Percentiles rank a stretch among this genome's conserved stretches.
phyloP scores from a whole-genome alignment of 495 filamentous ascomycete species.

The Penicillium crystallinum region DNA sequence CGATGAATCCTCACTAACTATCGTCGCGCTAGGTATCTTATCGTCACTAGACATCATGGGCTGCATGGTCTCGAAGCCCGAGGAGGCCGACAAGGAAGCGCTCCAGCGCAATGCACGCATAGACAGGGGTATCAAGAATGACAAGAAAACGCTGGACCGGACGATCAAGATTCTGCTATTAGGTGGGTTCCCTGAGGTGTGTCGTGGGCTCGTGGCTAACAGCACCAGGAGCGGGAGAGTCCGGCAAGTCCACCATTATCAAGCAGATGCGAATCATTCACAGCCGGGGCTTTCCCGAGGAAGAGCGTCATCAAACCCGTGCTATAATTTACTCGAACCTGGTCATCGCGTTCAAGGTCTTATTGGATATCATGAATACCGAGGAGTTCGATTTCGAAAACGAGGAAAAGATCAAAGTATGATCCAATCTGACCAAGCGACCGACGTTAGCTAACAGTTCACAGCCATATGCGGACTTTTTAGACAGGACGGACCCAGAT shows the following conservation, averaged over 20 bases:
- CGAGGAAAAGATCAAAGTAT: constrained; percentile 65
- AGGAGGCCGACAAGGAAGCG: constrained; percentile 39
- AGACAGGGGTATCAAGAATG: constrained; percentile 68
- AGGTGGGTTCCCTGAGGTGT: constrained; percentile 42
- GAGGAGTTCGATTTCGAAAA: constrained; percentile 71
- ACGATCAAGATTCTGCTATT: constrained; percentile 82
- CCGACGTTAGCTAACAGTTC: constrained; percentile 6
- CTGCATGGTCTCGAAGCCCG: constrained; percentile 39
- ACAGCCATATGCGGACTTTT: constrained; percentile 28
- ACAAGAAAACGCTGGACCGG: constrained; percentile 73
- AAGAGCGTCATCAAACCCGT: constrained; percentile 87
- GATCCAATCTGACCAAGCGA: background rate
- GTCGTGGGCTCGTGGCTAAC: constrained; percentile 12
- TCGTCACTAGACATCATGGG: constrained; percentile 32
- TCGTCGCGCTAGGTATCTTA: constrained; percentile 2
- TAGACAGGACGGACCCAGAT: constrained; percentile 57
- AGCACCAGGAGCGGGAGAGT: constrained; percentile 82
- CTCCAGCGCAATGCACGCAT: constrained; percentile 53
- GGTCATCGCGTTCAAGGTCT: constrained; percentile 79
- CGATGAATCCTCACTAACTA: constrained; percentile 8
- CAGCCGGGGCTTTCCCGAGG: constrained; percentile 83
- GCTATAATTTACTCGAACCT: constrained; percentile 93
- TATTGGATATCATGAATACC: constrained; percentile 90
- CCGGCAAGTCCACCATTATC: constrained; percentile 94
- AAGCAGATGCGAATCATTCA: constrained; percentile 99